These are phyloP conservation scores for Silene latifolia DNA, from an alignment of 148 eudicot genomes.

Conservation along the genomic window DNA sequence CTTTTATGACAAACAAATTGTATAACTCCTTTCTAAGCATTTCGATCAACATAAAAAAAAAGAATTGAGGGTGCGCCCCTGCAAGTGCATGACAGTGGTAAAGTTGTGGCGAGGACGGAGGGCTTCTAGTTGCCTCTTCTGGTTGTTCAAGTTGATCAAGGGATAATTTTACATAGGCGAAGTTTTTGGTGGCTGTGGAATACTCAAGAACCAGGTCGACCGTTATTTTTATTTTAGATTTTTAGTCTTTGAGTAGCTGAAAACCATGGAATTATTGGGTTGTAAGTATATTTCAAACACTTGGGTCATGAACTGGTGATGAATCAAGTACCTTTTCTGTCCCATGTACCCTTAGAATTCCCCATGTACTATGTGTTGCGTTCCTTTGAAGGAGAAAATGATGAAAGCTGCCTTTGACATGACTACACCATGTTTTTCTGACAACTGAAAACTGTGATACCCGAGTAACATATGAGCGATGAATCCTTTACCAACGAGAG, in stretches of 20 bases:
- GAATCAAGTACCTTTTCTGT: background rate
- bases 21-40: no score
- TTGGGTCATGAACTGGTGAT: constrained; percentile 2
- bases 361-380: constrained; percentile 1
- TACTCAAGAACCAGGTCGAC: background rate
- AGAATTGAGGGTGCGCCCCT: no score
- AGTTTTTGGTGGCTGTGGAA: background rate
- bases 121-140: background rate
- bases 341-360: background rate
- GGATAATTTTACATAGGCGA: background rate
- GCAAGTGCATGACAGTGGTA: background rate
- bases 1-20: no score
- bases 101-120: background rate
- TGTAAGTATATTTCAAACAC: background rate
- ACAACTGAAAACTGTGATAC: constrained; percentile 2
- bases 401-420: constrained; percentile 8
- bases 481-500: constrained; percentile 1
- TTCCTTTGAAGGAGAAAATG: constrained; percentile 9
- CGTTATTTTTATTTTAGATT: background rate
- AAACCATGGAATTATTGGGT: background rate
- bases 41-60: no score
- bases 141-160: background rate
- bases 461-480: background rate
- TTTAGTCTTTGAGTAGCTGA: background rate
- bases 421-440: constrained; percentile 6